phyloP scores from a whole-genome alignment of 2,329 filamentous ascomycete species.

The Exophiala alcalophila region DNA sequence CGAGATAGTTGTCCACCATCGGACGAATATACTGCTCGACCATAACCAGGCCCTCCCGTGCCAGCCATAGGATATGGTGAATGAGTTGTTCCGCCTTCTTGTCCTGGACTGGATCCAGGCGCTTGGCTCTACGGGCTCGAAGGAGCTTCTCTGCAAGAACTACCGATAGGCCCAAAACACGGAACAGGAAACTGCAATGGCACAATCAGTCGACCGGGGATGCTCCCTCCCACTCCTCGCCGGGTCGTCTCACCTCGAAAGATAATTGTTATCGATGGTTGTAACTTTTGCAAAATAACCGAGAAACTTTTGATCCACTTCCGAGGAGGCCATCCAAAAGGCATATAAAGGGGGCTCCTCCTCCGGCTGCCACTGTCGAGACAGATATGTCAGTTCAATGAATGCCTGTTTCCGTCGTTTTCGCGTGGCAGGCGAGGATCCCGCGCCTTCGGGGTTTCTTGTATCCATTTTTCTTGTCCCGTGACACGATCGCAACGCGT shows the following conservation, averaged over 20 bases:
- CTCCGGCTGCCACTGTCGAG: constrained; percentile 33
- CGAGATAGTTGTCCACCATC: constrained; percentile 71
- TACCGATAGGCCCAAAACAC: constrained; percentile 85
- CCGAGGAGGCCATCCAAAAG: constrained; percentile 82
- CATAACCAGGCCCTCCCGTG: constrained; percentile 83
- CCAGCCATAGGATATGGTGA: constrained; percentile 91
- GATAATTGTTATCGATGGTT: constrained; percentile 70
- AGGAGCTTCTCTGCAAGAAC: constrained; percentile 81
- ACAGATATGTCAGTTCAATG: constrained; percentile 35
- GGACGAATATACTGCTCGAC: constrained; percentile 83
- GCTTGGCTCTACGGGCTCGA: constrained; percentile 76
- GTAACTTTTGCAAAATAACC: constrained; percentile 81
- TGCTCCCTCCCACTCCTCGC: background rate
- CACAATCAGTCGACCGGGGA: constrained; percentile 2
- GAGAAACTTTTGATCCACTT: constrained; percentile 96
- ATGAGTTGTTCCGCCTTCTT: constrained; percentile 74
- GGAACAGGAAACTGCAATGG: constrained; percentile 66
- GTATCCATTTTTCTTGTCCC: constrained; percentile 13
- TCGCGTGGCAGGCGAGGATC: constrained; percentile 2
- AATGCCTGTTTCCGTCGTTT: constrained; percentile 23
- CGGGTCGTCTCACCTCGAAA: constrained; percentile 55
- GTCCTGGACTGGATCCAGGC: constrained; percentile 73
- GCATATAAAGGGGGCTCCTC: constrained; percentile 34
- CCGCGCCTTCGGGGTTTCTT: constrained; percentile 1
- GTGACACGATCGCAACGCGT: constrained; percentile 11